Evolutionary conservation across 78 protist genomes (phyloP).

Genomic region (Salpingoeca rosetta): DNA sequence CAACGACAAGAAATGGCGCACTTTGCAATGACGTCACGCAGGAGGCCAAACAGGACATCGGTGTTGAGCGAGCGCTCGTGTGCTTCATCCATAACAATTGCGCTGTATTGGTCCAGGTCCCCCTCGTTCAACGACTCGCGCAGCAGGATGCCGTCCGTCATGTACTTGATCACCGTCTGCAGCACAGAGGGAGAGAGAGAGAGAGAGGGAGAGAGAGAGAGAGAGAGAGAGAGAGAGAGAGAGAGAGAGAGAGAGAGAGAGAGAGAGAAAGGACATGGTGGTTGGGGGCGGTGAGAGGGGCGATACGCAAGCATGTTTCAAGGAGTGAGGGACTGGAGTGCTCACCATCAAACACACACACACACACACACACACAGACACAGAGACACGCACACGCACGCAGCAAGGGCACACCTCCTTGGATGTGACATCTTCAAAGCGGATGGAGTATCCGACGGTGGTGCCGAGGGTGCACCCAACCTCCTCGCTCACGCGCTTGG

Average conservation of each 20-base stretch:
- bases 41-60: constrained; percentile 87
- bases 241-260: background rate
- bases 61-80: constrained; percentile 97
- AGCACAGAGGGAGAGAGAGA: background rate
- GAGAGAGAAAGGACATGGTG: background rate
- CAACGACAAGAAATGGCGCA: background rate
- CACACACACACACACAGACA: background rate
- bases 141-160: constrained; percentile 95
- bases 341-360: background rate
- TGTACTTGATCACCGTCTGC: constrained; percentile 79
- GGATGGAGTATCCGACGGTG: constrained; percentile 75
- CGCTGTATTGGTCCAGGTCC: constrained; percentile 67
- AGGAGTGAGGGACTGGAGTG: no score
- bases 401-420: background rate
- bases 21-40: constrained; percentile 25
- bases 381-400: no score
- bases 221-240: background rate
- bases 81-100: constrained; percentile 95
- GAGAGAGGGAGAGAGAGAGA: background rate
- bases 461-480: constrained; percentile 59
- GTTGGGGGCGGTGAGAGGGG: background rate
- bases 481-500: constrained; percentile 91
- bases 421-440: constrained; percentile 83
- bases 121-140: constrained; percentile 76
- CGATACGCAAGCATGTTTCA: no score